These are phyloP conservation scores for Quercus lobata DNA, from an alignment of 331 rosid species.

Conservation along the genomic window DNA sequence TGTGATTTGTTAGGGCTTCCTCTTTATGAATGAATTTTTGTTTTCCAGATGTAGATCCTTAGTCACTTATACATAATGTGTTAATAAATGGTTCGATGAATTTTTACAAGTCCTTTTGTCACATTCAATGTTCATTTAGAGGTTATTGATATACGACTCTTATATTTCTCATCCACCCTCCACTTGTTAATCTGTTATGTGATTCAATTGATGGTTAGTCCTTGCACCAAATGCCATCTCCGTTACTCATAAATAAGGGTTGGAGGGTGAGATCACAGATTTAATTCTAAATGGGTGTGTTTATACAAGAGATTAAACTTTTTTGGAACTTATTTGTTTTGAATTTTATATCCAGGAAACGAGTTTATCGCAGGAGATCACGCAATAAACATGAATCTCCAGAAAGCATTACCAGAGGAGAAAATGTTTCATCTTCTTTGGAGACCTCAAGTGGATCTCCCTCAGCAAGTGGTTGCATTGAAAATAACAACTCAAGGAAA, in stretches of 20 bases:
- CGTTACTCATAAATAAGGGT: not conserved
- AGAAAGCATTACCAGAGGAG: constrained; percentile 1
- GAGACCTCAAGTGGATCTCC: constrained; percentile 6
- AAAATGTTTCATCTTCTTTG: constrained; percentile 8
- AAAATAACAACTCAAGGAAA: constrained; percentile 17
- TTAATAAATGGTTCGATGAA: not conserved
- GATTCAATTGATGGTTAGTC: not conserved
- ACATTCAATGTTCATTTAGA: not conserved
- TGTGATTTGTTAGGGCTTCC: not conserved
- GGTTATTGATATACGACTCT: not conserved
- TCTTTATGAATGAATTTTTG: not conserved
- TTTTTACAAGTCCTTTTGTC: not conserved
- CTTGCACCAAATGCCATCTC: not conserved
- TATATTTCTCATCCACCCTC: not conserved
- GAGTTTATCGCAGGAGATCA: constrained; percentile 8
- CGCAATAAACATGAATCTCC: not conserved
- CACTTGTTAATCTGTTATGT: not conserved
- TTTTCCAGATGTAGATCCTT: not conserved
- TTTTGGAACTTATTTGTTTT: not conserved
- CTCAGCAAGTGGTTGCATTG: not conserved
- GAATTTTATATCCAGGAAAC: constrained; percentile 19
- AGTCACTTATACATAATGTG: not conserved
- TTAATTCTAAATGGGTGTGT: not conserved
- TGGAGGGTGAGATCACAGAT: not conserved
- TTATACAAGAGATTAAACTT: not conserved